Evolutionary conservation across 73 alveolate species (phyloP).

Genomic region (Tetrahymena malaccensis): DNA sequence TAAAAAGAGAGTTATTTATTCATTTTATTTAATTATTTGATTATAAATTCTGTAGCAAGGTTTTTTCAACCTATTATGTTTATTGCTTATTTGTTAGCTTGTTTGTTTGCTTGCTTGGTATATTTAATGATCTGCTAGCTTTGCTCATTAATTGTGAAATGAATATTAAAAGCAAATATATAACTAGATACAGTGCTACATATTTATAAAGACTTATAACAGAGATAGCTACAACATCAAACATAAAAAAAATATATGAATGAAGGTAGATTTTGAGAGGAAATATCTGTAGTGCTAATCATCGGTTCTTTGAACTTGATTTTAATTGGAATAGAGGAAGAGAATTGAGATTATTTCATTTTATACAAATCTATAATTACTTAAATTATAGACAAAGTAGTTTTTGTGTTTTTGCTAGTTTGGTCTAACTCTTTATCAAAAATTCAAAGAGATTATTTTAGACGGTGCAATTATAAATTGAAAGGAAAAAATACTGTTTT

Average conservation of each 20-base stretch:
- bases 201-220: too few relatives aligned
- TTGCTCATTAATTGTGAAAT: not conserved
- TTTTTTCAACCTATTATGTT: not conserved
- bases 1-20: not conserved
- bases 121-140: not conserved
- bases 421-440: not conserved
- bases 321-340: not conserved
- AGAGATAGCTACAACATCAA: not conserved
- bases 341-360: not conserved
- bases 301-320: not conserved
- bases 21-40: too few relatives aligned
- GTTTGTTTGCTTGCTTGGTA: not conserved
- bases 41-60: not conserved
- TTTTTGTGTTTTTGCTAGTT: not conserved
- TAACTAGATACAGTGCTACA: not conserved
- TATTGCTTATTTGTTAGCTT: not conserved
- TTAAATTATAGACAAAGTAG: not conserved
- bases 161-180: not conserved
- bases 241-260: not conserved
- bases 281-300: not conserved
- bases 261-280: not conserved
- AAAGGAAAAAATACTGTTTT: not conserved
- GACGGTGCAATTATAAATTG: not conserved
- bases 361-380: not conserved
- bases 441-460: not conserved